Evolutionary conservation across 257 asterid species (phyloP).

Genomic region (Primulina tabacum): DNA sequence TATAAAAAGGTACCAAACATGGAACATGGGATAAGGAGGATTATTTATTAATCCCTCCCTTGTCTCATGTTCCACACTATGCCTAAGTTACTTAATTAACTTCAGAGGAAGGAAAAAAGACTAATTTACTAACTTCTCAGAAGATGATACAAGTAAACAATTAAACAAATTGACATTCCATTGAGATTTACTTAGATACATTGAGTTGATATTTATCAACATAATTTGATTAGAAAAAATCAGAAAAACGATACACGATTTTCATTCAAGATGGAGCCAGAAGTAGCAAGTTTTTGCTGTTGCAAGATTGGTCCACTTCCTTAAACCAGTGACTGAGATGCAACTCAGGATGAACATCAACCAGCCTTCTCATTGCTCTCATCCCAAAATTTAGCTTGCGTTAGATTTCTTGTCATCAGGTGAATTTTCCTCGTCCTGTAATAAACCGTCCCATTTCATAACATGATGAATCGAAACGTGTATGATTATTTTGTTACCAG

Average conservation of each 20-base stretch:
- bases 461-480: constrained; percentile 3
- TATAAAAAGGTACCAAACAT: too few relatives aligned
- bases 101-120: background rate
- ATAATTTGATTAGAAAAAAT: constrained; percentile 8
- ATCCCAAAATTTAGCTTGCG: background rate
- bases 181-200: background rate
- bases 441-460: constrained; percentile 5
- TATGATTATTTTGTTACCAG: background rate
- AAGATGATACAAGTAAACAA: background rate
- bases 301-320: constrained; percentile 9
- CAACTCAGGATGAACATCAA: background rate
- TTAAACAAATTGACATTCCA: background rate
- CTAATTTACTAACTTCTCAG: background rate
- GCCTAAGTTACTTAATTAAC: too few relatives aligned
- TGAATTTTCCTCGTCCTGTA: background rate
- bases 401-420: background rate
- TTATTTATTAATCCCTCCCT: too few relatives aligned
- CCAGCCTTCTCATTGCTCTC: constrained; percentile 15
- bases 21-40: too few relatives aligned
- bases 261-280: constrained; percentile 22
- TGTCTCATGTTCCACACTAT: too few relatives aligned
- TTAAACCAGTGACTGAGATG: constrained; percentile 6
- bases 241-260: constrained; percentile 7
- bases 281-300: constrained; percentile 7
- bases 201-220: background rate